Evolutionary conservation across 768 basidiomycete genomes (phyloP), one percentile per base, ranked within the genome.

Genomic region (Agaricus sinodeliciosus): DNA sequence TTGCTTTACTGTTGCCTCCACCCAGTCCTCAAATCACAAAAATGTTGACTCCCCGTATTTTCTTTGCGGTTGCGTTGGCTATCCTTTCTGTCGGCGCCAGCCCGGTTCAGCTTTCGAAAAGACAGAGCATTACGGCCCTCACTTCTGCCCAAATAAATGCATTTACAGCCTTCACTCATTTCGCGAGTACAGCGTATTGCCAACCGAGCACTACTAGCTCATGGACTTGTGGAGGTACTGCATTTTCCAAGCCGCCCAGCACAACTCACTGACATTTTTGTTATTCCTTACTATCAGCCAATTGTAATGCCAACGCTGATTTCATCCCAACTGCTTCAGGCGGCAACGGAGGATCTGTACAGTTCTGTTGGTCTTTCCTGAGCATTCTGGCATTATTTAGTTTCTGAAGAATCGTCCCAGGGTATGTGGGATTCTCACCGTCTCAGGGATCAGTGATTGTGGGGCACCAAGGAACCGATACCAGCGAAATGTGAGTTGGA

Each of bases 121-220:
- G 61, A 16, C 55, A 55, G 40, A 28, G 42, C 15, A 72, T 78
- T 54, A 67, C 67, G 1, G 52, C 72, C 3, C 60, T 78, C 46
- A 62, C 67, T 39, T 55, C 68, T 5, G 18, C 72, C 0, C 70
- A 78, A 58, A 69, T 82, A 9, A 56, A 66, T 22, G 34, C 58
- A 8, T 80, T 71, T 59, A 73, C 61, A 26, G 68, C 78, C 0
- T 81, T 73, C 64, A 69, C 78, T 0, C 65, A 63, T 50, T 80
- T 74, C 55, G 77, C 81, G 2, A 70, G 70, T 27, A 60, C 79
- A 8, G 79, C 68, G 0, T 79, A 79, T 56, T 82, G 81, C 49
- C 39, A 60, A 5, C 65, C 77, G 15, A 49, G 69, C 1, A 57
- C 63, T 19, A 79, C 76, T 16, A 57, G 69, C 31, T 68, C 71